Evolutionary conservation across 805 yeast species (phyloP).

Genomic region (Candida stauntonica): DNA sequence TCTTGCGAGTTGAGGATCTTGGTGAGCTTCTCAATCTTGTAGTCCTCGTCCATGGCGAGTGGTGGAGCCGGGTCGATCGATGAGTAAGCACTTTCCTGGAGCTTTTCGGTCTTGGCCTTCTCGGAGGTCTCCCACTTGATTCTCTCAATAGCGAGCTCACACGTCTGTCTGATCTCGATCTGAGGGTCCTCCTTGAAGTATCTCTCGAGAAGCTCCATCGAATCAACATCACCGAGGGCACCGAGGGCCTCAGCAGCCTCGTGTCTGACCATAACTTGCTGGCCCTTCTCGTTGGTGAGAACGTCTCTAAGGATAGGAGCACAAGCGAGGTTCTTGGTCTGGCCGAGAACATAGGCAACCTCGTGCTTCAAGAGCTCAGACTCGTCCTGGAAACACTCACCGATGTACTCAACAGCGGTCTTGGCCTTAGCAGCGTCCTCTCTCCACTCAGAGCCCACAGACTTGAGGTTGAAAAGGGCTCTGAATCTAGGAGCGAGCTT

Average conservation of each 20-base stretch:
- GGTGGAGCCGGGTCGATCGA: constrained; percentile 99
- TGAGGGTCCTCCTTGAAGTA: constrained; percentile 71
- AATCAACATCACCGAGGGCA: constrained; percentile 80
- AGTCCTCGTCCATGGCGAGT: constrained; percentile 57
- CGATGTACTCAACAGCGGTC: constrained; percentile 74
- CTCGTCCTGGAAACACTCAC: constrained; percentile 72
- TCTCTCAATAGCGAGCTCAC: constrained; percentile 94
- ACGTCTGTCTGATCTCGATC: constrained; percentile 90
- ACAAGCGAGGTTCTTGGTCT: constrained; percentile 78
- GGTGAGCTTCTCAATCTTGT: constrained; percentile 63
- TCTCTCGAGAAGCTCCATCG: constrained; percentile 59
- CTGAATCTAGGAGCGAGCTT: constrained; percentile 86
- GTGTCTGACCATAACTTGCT: constrained; percentile 96
- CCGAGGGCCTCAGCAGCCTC: constrained; percentile 99
- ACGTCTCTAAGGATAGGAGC: constrained; percentile 74
- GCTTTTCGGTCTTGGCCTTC: constrained; percentile 55
- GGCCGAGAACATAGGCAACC: constrained; percentile 96
- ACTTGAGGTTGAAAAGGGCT: constrained; percentile 87
- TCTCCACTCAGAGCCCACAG: constrained; percentile 71
- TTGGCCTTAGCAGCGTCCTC: constrained; percentile 50
- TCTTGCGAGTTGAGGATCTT: constrained; percentile 68
- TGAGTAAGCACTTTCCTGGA: constrained; percentile 73
- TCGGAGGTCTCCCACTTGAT: constrained; percentile 87
- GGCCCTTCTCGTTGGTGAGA: constrained; percentile 53
- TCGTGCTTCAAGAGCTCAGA: constrained; percentile 95